Base-by-base conservation (phyloP, 768 basidiomycete species). In the Lactarius pseudohatsudake region DNA sequence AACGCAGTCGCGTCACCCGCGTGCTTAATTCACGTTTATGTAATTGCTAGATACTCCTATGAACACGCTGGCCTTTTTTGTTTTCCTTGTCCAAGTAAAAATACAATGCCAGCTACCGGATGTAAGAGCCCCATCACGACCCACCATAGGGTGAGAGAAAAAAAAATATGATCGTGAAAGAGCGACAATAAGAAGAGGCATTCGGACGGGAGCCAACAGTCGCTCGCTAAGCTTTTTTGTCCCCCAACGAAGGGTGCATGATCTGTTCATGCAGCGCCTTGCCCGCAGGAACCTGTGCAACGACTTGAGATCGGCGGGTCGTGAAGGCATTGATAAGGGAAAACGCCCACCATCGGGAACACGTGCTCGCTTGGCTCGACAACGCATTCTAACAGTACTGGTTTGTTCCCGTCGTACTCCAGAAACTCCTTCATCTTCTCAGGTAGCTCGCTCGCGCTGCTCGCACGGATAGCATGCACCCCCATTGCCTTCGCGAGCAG, bases 361-460 rank as follows among this genome's bases (percentile, higher is more conserved):
- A 94, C 92, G 75, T 94, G 92, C 77, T 94, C 94, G 69, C 85
- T 86, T 74, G 81, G 84, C 78, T 90, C 88, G 57, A 98, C 92
- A 61, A 88, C 50, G 75, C 94, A 96, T 78, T 99, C 97, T 82
- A 99, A 80, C 69, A 99, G 77, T 50, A 98, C 84, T 3, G 97
- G 97, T 77, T 85, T 89, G 64, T 82, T 84, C 65, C 85, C 87
- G 71, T 96, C 92, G 75, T 96, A 96, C 79, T 96, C 96, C 70
- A 99, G 82, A 80, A 99, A 96, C 82, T 98, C 95, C 81, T 95
- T 95, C 96, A 99, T 98, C 84, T 91, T 97, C 41, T 84, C 86
- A 0, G 94, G 93, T 10, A 99, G 83, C 62, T 99, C 95, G 53
- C 82, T 87, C 1, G 82, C 75, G 34, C 74, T 84, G 59, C 80